Base-by-base conservation (phyloP, 2,329 filamentous ascomycete species). In the Alternaria alternata region DNA sequence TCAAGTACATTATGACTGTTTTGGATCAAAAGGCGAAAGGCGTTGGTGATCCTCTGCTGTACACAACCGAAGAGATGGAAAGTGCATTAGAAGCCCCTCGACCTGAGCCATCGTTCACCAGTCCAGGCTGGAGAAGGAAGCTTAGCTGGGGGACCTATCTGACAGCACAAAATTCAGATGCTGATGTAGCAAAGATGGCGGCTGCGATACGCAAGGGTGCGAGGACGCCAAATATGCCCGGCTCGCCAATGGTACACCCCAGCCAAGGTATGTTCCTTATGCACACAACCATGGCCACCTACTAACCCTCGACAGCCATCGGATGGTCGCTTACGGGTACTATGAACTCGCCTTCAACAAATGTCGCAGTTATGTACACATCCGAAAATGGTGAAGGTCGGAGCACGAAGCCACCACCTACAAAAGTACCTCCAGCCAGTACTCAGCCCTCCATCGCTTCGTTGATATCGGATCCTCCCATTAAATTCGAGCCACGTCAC, bases 321-420 rank as follows among this genome's bases (percentile, higher is more conserved):
- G 93, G 92, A 1, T 96, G 91, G 90, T 93, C 92, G 7, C 80
- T 96, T n/a, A 93, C 93, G 0, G 93, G 93, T 14, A 94, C 90
- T 1, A 93, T 92, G 55, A 93, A 96, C 71, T 95, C 92, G 4
- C 90, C 92, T 1, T 93, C 89, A 64, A 93, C 92, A 0, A 95
- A 92, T 72, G 81, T 96, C 5, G 94, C 92, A 1, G 85, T 94
- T 57, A 87, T 96, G 73, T 96, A 93, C 74, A 89, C 91, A 61
- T 88, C 84, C 57, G 80, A 81, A 22, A 72, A 69, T 65, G 66
- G 70, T 66, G 66, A 65, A 32, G 54, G 54, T 5, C 70, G 73
- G 26, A 71, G 73, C 11, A 43, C 57, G n/a, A 76, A 70, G 49
- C 38, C 61, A 26, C 20, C 42, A 11, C 54, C 55, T 24, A 28